Conservation (phyloP, 2,329 filamentous ascomycete genomes). For the Ophiostoma tasmaniense region DNA sequence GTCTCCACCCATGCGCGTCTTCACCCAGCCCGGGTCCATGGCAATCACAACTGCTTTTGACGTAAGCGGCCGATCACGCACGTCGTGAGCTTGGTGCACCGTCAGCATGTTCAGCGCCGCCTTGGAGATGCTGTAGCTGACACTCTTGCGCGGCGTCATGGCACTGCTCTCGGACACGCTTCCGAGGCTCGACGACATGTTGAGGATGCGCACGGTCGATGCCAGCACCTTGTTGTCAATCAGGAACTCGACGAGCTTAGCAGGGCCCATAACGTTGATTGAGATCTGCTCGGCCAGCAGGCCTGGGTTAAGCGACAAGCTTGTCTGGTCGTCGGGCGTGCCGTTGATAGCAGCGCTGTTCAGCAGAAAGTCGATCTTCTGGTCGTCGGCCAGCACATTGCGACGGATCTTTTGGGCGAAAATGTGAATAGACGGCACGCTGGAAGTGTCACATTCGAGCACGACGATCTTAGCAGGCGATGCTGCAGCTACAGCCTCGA, state of each 20-base stretch:
- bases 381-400: slow-evolving; percentile 22
- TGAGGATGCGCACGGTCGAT: slow-evolving; percentile 28
- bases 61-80: slow-evolving; percentile 17
- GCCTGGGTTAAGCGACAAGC: slow-evolving; percentile 31
- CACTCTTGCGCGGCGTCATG: slow-evolving; percentile 25
- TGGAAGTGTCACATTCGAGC: slow-evolving; percentile 27
- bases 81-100: slow-evolving; percentile 25
- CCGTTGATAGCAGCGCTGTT: slow-evolving; percentile 32
- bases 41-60: slow-evolving; percentile 24
- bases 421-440: slow-evolving; percentile 26
- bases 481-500: slow-evolving; percentile 20
- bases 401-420: slow-evolving; percentile 23
- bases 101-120: slow-evolving; percentile 28
- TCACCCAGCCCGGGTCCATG: slow-evolving; percentile 31
- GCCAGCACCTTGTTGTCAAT: slow-evolving; percentile 24
- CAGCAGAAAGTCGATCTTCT: slow-evolving; percentile 30
- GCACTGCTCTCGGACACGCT: slow-evolving; percentile 26
- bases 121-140: slow-evolving; percentile 31
- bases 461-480: slow-evolving; percentile 24
- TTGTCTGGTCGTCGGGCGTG: slow-evolving; percentile 27
- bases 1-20: slow-evolving; percentile 28
- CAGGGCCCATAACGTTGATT: slow-evolving; percentile 40
- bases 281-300: slow-evolving; percentile 33
- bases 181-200: slow-evolving; percentile 36
- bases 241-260: slow-evolving; percentile 35